Evolutionary conservation across 1,284 basidiomycete species (phyloP), one percentile per base, ranked within the genome.

Genomic region (Leccinum pachyderme): DNA sequence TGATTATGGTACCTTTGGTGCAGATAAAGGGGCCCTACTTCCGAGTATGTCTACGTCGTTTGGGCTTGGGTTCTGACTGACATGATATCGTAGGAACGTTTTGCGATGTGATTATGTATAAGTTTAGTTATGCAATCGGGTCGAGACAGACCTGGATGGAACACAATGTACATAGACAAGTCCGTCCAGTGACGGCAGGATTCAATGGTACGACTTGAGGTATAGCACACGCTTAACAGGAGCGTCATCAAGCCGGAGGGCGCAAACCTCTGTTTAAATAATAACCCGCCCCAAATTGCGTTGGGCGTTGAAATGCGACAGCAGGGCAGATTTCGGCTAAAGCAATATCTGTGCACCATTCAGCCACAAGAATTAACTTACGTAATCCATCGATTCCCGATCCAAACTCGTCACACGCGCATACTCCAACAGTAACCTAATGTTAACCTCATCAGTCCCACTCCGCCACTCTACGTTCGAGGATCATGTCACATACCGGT

Each of bases 1-100:
- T 82, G 24, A 60, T 81, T 24, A 65, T 76, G 8, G 72, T 83
- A 0, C 80, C 35, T 37, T 18, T 37, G n/a, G 5, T 37, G 35
- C 35, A 37, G n/a, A 37, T 37, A 5, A 37, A 37, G 9, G 35
- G 35, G 0, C 57, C 64, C 7, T 59, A 59, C 25, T 67, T 82
- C 47, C 68, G 81, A 57, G 77, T 80, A 57, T 51, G 77, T 70
- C 24, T 18, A 9, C 2, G 1, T 31, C 6, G 53, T 68, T 67
- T 4, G 59, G 62, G n/a, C 33, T 39, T 45, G 11, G 15, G 28
- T 47, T 33, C 3, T 5, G 12, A 25, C 28, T 53, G 6, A 46
- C 24, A 48, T 32, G 12, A 29, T 45, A 7, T 3, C 8, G 5
- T 41, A 68, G 65, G 46, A 56, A 58, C 67, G 56, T 2, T 66